phyloP scores from a whole-genome alignment of 108 stramenopile species.

The Aurantiochytrium sp. region DNA sequence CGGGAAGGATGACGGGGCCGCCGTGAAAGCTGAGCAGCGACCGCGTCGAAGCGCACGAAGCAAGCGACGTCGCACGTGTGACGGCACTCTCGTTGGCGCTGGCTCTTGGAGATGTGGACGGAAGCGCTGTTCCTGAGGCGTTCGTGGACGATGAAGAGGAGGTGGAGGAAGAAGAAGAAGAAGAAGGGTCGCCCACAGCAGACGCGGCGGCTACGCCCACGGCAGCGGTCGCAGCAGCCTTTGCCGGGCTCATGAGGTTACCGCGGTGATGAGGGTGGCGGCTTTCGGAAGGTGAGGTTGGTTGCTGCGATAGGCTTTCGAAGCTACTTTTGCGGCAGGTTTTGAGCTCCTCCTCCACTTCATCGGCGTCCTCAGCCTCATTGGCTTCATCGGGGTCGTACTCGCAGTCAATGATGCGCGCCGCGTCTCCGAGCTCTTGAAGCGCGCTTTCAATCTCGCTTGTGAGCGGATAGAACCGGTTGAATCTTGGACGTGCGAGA shows the following conservation, averaged over 20 bases:
- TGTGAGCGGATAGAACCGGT: background rate
- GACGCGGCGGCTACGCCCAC: background rate
- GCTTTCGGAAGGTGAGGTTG: too few relatives aligned
- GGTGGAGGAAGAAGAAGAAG: too few relatives aligned
- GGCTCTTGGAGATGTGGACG: too few relatives aligned
- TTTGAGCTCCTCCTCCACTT: too few relatives aligned
- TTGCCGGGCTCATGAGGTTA: background rate
- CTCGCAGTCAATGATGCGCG: background rate
- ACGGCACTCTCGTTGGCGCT: background rate
- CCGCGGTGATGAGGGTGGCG: too few relatives aligned
- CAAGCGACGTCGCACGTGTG: background rate
- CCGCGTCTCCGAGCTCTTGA: background rate
- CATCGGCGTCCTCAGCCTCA: background rate
- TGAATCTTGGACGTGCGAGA: slow-evolving; percentile 9
- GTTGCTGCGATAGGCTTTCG: background rate
- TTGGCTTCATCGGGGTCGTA: background rate
- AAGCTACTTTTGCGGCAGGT: too few relatives aligned
- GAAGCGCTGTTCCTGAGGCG: too few relatives aligned
- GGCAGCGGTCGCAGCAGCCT: background rate
- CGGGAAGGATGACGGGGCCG: background rate
- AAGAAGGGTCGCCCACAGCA: too few relatives aligned
- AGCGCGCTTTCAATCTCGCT: background rate
- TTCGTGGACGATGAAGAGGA: too few relatives aligned
- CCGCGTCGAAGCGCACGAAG: background rate
- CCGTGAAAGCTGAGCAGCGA: background rate